phyloP scores from a whole-genome alignment of 371 early-diverging fungal species.

The Mortierella sp. region DNA sequence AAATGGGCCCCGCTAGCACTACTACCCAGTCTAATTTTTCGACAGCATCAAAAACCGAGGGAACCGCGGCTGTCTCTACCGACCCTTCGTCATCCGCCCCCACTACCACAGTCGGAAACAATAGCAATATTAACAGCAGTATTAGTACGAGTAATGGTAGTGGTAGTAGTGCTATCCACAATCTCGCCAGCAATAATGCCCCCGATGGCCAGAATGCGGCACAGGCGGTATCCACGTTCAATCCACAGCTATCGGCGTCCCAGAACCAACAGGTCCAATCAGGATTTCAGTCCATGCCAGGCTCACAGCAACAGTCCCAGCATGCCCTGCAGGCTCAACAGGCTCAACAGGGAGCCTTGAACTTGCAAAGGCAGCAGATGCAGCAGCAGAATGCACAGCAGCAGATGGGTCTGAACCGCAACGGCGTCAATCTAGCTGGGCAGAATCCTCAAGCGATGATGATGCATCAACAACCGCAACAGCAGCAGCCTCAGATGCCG shows the following conservation, averaged over 20 bases:
- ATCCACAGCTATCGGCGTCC: constrained; percentile 6
- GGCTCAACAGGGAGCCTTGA: constrained; percentile 16
- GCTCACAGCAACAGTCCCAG: constrained; percentile 19
- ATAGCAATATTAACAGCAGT: constrained; percentile 3
- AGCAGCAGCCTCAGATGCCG: not conserved
- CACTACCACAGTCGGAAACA: constrained; percentile 7
- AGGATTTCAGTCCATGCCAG: constrained; percentile 2
- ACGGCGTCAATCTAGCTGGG: constrained; percentile 18
- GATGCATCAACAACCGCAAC: constrained; percentile 31
- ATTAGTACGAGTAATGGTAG: constrained; percentile 13
- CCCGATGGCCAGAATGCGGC: constrained; percentile 13
- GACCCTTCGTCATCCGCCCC: constrained; percentile 7
- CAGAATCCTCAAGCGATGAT: constrained; percentile 20
- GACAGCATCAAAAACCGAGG: constrained; percentile 18
- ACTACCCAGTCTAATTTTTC: constrained; percentile 1
- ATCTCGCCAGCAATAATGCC: not conserved
- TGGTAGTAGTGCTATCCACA: not conserved
- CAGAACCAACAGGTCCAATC: not conserved
- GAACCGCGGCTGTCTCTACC: not conserved
- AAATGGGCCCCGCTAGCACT: constrained; percentile 28
- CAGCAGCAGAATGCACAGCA: constrained; percentile 26
- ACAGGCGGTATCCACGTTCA: constrained; percentile 15
- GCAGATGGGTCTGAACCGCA: constrained; percentile 32
- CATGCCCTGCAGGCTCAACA: constrained; percentile 18
- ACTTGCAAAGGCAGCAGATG: constrained; percentile 21